Conservation (phyloP, 345 rosid genomes). For the Gossypium bickii region DNA sequence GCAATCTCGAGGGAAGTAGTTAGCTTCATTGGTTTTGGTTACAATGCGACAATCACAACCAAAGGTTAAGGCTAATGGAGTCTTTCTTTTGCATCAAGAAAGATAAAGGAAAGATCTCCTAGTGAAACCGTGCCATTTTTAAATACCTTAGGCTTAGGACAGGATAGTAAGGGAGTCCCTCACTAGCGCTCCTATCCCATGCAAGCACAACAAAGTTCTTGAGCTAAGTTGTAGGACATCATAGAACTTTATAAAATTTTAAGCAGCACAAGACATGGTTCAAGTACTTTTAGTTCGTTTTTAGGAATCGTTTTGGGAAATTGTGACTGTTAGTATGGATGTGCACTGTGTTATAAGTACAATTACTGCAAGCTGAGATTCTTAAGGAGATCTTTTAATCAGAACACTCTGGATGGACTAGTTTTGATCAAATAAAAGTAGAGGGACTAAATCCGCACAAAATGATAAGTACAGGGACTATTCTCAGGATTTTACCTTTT, state of each 20-base stretch:
- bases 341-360: background rate
- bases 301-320: background rate
- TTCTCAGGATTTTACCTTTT: background rate
- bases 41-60: too few relatives aligned
- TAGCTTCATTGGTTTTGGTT: too few relatives aligned
- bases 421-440: background rate
- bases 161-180: too few relatives aligned
- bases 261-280: background rate
- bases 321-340: background rate
- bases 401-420: background rate
- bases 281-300: background rate
- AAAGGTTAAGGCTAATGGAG: too few relatives aligned
- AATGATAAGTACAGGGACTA: too few relatives aligned
- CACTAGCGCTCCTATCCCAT: too few relatives aligned
- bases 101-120: too few relatives aligned
- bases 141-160: too few relatives aligned
- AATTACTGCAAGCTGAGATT: background rate
- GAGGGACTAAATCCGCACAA: too few relatives aligned
- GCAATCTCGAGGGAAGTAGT: background rate
- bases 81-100: too few relatives aligned
- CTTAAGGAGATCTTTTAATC: background rate
- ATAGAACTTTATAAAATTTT: background rate
- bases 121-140: too few relatives aligned
- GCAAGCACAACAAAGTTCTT: background rate
- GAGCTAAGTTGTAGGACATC: conserved; percentile 3